Conservation (phyloP, 257 asterid genomes). For the Solanum pimpinellifolium region DNA sequence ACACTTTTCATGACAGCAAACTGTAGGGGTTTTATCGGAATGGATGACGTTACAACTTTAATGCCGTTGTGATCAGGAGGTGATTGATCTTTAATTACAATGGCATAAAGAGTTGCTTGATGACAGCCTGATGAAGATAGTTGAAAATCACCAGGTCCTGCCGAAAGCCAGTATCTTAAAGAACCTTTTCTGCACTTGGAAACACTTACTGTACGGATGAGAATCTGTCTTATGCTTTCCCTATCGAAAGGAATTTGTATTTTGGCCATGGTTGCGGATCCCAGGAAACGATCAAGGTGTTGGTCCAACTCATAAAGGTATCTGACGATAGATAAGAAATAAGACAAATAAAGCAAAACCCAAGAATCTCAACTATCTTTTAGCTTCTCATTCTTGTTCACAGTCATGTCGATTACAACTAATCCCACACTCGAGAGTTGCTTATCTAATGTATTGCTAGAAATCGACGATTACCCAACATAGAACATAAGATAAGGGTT, state of each 20-base stretch:
- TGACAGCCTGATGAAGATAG: slow-evolving; percentile 62
- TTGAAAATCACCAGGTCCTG: slow-evolving; percentile 92
- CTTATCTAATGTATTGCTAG: not conserved
- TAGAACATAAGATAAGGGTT: not conserved
- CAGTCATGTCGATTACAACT: not conserved
- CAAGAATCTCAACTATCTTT: not conserved
- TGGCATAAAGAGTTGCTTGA: slow-evolving; percentile 59
- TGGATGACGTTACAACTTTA: slow-evolving; percentile 69
- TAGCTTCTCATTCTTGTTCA: not conserved
- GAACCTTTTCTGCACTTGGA: slow-evolving; percentile 72
- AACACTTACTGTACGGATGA: slow-evolving; percentile 71
- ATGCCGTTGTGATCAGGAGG: slow-evolving; percentile 40
- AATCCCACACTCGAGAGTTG: not conserved
- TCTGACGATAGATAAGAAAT: slow-evolving; percentile 24
- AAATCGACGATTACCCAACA: not conserved
- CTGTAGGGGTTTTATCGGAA: slow-evolving; percentile 65
- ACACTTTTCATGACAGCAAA: slow-evolving; percentile 83
- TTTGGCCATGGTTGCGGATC: slow-evolving; percentile 82
- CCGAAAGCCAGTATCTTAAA: slow-evolving; percentile 84
- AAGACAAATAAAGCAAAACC: not conserved
- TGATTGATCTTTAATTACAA: slow-evolving; percentile 52
- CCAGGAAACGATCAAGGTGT: slow-evolving; percentile 69
- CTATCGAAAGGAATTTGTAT: slow-evolving; percentile 58
- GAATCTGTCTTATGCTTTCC: slow-evolving; percentile 55
- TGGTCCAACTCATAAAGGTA: slow-evolving; percentile 81